These are phyloP conservation scores for Daldinia sp. DNA, from an alignment of 2,329 filamentous ascomycete genomes.

Conservation along the genomic window DNA sequence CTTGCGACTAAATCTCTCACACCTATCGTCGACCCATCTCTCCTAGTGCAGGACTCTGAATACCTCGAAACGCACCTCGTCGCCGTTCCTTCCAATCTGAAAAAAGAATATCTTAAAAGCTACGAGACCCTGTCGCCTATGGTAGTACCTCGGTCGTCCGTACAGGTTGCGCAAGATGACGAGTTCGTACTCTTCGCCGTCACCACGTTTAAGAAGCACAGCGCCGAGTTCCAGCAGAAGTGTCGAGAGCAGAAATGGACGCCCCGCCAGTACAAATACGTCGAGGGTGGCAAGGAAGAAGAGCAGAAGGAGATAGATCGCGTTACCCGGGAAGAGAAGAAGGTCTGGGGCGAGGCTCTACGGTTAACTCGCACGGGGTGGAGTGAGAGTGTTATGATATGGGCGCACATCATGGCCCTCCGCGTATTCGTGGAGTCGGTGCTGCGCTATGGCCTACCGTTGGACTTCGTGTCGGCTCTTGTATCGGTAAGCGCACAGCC, in stretches of 20 bases:
- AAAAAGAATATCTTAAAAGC: slow-evolving; percentile 88
- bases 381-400: slow-evolving; percentile 95
- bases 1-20: slow-evolving; percentile 93
- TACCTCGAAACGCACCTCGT: slow-evolving; percentile 97
- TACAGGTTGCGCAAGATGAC: slow-evolving; percentile 83
- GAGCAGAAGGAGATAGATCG: slow-evolving; percentile 89
- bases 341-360: slow-evolving; percentile 92
- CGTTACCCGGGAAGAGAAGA: slow-evolving; percentile 85
- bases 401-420: slow-evolving; percentile 91
- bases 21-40: slow-evolving; percentile 83
- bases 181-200: slow-evolving; percentile 92
- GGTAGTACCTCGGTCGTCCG: slow-evolving; percentile 91
- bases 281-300: slow-evolving; percentile 88
- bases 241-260: slow-evolving; percentile 94
- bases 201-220: slow-evolving; percentile 93
- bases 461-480: slow-evolving; percentile 88
- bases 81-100: slow-evolving; percentile 81
- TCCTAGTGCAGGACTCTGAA: slow-evolving; percentile 90
- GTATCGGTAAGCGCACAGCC: slow-evolving; percentile 74
- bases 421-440: slow-evolving; percentile 98
- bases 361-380: slow-evolving; percentile 90
- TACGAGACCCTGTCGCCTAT: slow-evolving; percentile 92
- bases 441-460: slow-evolving; percentile 90
- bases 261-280: slow-evolving; percentile 92
- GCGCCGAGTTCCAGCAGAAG: slow-evolving; percentile 89